Base-by-base conservation (phyloP, 2,329 filamentous ascomycete species). In the Fusarium verrucosum region DNA sequence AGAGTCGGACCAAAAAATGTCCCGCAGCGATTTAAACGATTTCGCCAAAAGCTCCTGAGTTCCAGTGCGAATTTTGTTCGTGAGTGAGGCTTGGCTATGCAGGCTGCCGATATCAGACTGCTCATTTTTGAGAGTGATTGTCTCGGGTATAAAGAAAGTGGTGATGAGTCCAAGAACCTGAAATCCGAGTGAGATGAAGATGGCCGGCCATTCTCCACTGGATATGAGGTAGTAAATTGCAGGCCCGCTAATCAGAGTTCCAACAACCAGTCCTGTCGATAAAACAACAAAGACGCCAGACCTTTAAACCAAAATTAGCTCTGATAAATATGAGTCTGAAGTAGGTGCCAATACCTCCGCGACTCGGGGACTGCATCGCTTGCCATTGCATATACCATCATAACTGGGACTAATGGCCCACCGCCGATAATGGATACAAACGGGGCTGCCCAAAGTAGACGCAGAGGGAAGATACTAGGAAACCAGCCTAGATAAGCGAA, bases 321-420 rank as follows among this genome's bases (percentile, higher is more conserved):
- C 9, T 9, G 13, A 9, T 8, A 2, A 16, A 13, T 32, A 16
- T 32, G 7, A 2, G 14, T 32, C 14, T 3, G 5, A 32, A 32
- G n/a, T 32, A n/a, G 7, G 16, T 19, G 7, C 3, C 5, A n/a
- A 17, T 46, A 46, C 46, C 46, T 41, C 11, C 46, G 46, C 20
- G 46, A 50, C 26, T 50, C 46, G 4, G 46, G 26, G 2, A 50
- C 46, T 16, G 28, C 26, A 22, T 50, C 46, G 4, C 36, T 41
- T 16, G 36, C 46, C 46, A 50, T 50, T 10, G 46, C 46, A 6
- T 50, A 50, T 8, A 50, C 22, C 36, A 41, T 50, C 46, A 50
- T 50, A 11, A 50, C 46, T 19, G 36, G 46, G 19, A 50, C 46
- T 17, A 50, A 32, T 10, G 46, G 46, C 4, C 46, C 46, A 3